Evolutionary conservation across 2,329 filamentous ascomycete species (phyloP).

Genomic region (Paraphoma sp.): DNA sequence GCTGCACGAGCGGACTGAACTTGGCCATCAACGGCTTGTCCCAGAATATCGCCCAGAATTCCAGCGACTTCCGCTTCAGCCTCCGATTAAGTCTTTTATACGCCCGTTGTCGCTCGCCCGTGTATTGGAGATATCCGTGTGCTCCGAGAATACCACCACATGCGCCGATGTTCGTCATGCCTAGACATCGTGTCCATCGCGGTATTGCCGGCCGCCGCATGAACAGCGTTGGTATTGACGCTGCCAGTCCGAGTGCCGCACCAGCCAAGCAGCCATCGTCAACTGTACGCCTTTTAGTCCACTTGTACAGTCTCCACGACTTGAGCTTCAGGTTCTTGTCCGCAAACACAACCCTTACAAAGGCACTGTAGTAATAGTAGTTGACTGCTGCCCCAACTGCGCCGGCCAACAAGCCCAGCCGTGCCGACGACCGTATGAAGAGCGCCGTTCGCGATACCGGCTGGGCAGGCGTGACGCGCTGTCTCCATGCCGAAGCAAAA

Average conservation of each 20-base stretch:
- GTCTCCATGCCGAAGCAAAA: slow-evolving; percentile 23
- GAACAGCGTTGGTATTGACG: slow-evolving; percentile 27
- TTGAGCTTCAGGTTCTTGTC: slow-evolving; percentile 12
- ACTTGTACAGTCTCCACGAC: slow-evolving; percentile 32
- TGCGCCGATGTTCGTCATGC: slow-evolving; percentile 34
- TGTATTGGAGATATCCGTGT: slow-evolving; percentile 36
- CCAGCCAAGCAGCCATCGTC: slow-evolving; percentile 37
- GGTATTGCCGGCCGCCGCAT: slow-evolving; percentile 28
- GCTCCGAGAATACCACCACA: slow-evolving; percentile 27
- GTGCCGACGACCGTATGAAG: slow-evolving; percentile 31
- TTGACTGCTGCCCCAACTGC: slow-evolving; percentile 30
- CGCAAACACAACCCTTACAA: slow-evolving; percentile 20
- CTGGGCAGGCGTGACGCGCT: slow-evolving; percentile 13
- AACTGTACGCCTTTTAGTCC: slow-evolving; percentile 28
- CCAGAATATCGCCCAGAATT: slow-evolving; percentile 35
- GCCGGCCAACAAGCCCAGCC: slow-evolving; percentile 25
- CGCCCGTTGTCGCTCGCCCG: slow-evolving; percentile 33
- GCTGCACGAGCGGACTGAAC: slow-evolving; percentile 31
- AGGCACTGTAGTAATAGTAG: slow-evolving; percentile 31
- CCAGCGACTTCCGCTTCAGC: slow-evolving; percentile 23
- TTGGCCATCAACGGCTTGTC: slow-evolving; percentile 31
- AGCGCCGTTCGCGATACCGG: slow-evolving; percentile 20
- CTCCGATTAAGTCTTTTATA: slow-evolving; percentile 21
- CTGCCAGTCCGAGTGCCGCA: slow-evolving; percentile 29
- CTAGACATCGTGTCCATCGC: slow-evolving; percentile 28